Evolutionary conservation across 306 rosid species (phyloP).

Genomic region (Heteromeles arbutifolia): DNA sequence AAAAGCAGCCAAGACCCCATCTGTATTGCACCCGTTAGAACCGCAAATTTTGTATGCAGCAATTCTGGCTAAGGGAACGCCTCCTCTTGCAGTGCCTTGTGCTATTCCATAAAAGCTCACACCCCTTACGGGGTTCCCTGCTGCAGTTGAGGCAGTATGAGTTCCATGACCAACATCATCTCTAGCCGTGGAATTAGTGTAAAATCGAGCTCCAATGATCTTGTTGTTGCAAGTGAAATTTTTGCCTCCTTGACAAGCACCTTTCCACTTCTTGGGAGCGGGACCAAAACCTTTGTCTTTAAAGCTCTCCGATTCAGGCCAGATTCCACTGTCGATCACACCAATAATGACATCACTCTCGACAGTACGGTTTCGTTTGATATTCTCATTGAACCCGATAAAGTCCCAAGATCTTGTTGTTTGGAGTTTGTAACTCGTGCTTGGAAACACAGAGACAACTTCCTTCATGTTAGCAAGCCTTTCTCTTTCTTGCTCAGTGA

Average conservation of each 20-base stretch:
- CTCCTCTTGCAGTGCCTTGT: background rate
- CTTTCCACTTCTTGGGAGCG: slow-evolving; percentile 34
- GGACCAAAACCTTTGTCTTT: slow-evolving; percentile 27
- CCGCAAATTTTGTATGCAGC: background rate
- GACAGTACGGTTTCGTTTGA: background rate
- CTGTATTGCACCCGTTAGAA: background rate
- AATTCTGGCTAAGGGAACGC: background rate
- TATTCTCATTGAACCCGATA: slow-evolving; percentile 17
- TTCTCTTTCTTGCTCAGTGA: background rate
- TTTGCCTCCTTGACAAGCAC: background rate
- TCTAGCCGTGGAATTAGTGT: background rate
- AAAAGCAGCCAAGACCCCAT: background rate
- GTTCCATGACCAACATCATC: background rate
- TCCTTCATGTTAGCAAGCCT: slow-evolving; percentile 21
- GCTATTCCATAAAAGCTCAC: background rate
- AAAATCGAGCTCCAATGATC: background rate
- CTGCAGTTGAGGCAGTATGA: background rate
- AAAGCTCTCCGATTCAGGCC: slow-evolving; percentile 37
- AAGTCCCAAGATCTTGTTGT: slow-evolving; percentile 58
- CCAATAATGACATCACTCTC: slow-evolving; percentile 33
- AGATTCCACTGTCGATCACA: slow-evolving; percentile 35
- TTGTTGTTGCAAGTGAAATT: slow-evolving; percentile 35
- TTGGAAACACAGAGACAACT: slow-evolving; percentile 35
- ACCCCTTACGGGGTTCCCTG: background rate
- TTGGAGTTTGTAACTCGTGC: slow-evolving; percentile 9